These are phyloP conservation scores for Colletotrichum shisoi DNA, from an alignment of 2,329 filamentous ascomycete genomes.

Conservation along the genomic window DNA sequence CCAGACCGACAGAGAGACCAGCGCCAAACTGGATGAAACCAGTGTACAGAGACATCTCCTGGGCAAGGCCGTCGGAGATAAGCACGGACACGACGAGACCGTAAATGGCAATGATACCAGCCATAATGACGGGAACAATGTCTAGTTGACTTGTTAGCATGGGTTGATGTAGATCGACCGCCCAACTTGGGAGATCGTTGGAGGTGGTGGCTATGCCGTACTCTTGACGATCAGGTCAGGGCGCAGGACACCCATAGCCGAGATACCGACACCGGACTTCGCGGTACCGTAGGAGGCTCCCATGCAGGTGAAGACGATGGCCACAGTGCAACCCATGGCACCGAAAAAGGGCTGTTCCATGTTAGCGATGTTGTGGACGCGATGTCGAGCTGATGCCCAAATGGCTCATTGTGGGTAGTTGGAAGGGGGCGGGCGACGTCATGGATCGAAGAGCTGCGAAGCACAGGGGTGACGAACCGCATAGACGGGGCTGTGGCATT, in stretches of 20 bases:
- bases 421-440: constrained; percentile 39
- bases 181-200: neutral
- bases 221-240: constrained; percentile 99
- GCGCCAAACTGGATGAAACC: constrained; percentile 87
- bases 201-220: constrained; percentile 59
- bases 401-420: constrained; percentile 35
- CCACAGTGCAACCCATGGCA: constrained; percentile 96
- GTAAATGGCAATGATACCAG: constrained; percentile 99
- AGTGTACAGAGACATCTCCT: constrained; percentile 77
- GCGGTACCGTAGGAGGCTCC: constrained; percentile 98
- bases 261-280: constrained; percentile 98
- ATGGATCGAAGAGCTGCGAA: constrained; percentile 39
- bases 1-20: constrained; percentile 80
- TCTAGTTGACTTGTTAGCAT: constrained; percentile 62
- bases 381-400: constrained; percentile 21
- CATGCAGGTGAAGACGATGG: constrained; percentile 96
- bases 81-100: constrained; percentile 87
- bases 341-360: constrained; percentile 82
- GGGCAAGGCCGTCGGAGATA: constrained; percentile 80
- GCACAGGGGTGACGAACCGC: constrained; percentile 76
- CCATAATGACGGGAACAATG: constrained; percentile 99
- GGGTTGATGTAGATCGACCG: neutral
- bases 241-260: constrained; percentile 96
- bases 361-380: constrained; percentile 47
- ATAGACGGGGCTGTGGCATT: constrained; percentile 82